phyloP scores from a whole-genome alignment of 495 filamentous ascomycete species.

The Paragyromitra xinjiangensis region DNA sequence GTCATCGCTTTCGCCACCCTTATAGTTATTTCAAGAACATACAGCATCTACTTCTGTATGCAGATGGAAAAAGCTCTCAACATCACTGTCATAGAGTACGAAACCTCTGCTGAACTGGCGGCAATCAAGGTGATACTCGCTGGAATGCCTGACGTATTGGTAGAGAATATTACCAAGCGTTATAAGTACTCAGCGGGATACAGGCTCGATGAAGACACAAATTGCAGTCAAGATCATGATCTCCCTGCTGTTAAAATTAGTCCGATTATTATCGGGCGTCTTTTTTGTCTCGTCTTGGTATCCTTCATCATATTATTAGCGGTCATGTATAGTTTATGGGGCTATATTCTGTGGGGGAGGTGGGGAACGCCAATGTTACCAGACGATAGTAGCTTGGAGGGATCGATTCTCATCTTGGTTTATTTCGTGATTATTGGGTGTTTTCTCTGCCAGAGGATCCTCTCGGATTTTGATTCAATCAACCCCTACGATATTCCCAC shows the following conservation, averaged over 20 bases:
- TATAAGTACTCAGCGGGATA: constrained; percentile 20
- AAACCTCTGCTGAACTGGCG: background rate
- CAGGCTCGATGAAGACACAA: background rate
- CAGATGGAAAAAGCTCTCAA: constrained; percentile 14
- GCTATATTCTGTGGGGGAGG: background rate
- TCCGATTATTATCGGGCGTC: background rate
- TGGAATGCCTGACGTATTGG: constrained; percentile 9
- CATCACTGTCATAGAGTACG: constrained; percentile 22
- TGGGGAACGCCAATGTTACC: background rate
- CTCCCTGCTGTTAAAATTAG: background rate
- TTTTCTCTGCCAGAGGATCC: background rate
- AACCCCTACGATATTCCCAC: background rate
- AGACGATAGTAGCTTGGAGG: background rate
- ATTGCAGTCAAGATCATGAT: background rate
- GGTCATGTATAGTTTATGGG: background rate
- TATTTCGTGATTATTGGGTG: background rate
- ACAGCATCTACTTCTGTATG: constrained; percentile 8
- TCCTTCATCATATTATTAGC: background rate
- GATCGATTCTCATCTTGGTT: background rate
- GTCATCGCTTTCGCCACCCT: constrained; percentile 9
- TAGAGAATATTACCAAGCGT: constrained; percentile 1
- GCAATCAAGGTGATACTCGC: constrained; percentile 7
- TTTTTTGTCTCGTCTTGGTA: background rate
- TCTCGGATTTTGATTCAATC: background rate
- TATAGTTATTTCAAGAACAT: constrained; percentile 1